A percentile compares a stretch with the other conserved stretches of the same genome.
These are phyloP conservation scores for Sugiyamaella novakii DNA, from an alignment of 1,139 yeast species.

Conservation along the genomic window DNA sequence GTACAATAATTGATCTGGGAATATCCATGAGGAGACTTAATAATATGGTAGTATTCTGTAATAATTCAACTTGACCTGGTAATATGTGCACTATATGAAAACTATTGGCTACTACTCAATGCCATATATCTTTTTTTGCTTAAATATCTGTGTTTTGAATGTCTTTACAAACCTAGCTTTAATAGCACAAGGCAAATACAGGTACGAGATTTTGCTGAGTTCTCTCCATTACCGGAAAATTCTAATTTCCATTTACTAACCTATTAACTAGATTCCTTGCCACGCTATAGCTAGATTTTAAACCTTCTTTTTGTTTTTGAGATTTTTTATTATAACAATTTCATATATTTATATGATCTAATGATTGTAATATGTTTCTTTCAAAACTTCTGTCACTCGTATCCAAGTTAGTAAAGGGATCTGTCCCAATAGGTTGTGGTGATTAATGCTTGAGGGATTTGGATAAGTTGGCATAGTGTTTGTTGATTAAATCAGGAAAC, in stretches of 20 bases:
- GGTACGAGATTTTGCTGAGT: background rate
- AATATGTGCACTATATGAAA: background rate
- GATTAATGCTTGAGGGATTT: conserved; percentile 8
- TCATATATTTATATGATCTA: conserved; percentile 11
- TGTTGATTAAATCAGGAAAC: conserved; percentile 14
- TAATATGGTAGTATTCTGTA: too few species aligned
- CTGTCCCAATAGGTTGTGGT: conserved; percentile 6
- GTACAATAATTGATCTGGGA: conserved; percentile 16
- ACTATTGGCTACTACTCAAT: background rate
- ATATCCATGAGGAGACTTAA: conserved; percentile 10
- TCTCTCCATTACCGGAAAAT: background rate
- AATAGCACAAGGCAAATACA: conserved; percentile 2
- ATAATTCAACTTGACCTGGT: too few species aligned
- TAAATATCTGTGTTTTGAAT: background rate
- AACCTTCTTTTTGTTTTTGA: background rate
- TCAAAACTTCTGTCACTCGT: background rate
- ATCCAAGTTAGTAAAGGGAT: conserved; percentile 12
- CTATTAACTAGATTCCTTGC: too few species aligned
- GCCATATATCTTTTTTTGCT: conserved; percentile 2
- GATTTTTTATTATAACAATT: background rate
- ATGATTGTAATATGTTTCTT: conserved; percentile 1
- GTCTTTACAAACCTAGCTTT: background rate
- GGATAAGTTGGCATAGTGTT: conserved; percentile 9
- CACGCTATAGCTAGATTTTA: too few species aligned
- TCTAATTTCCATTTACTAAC: conserved; percentile 1